These are phyloP conservation scores for Botrytis cinerea DNA, from an alignment of 2,329 filamentous ascomycete genomes.

Conservation along the genomic window DNA sequence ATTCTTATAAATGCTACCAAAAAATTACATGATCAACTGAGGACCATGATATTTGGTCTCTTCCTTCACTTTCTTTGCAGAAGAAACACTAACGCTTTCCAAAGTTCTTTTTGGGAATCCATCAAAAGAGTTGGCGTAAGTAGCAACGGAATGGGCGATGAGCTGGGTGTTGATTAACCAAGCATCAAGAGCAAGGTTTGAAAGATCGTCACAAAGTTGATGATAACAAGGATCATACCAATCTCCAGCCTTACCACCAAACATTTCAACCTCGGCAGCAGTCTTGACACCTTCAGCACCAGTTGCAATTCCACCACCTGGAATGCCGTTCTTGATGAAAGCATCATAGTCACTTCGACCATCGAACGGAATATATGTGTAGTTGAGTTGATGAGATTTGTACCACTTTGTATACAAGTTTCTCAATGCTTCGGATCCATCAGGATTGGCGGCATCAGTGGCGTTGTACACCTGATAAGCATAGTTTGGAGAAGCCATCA, in stretches of 20 bases:
- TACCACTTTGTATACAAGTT: slow-evolving; percentile 71
- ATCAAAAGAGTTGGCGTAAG: slow-evolving; percentile 65
- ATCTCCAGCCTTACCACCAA: slow-evolving; percentile 68
- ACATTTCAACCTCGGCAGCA: slow-evolving; percentile 61
- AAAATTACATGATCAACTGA: slow-evolving; percentile 50
- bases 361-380: slow-evolving; percentile 73
- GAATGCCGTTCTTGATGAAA: slow-evolving; percentile 73
- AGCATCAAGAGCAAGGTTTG: slow-evolving; percentile 59
- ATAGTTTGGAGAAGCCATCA: slow-evolving; percentile 67
- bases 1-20: neutral
- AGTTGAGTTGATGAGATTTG: slow-evolving; percentile 59
- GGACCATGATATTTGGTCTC: slow-evolving; percentile 50
- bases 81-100: slow-evolving; percentile 35
- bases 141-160: slow-evolving; percentile 73
- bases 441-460: slow-evolving; percentile 69
- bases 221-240: slow-evolving; percentile 64
- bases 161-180: slow-evolving; percentile 65
- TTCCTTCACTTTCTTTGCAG: slow-evolving; percentile 38
- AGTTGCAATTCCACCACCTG: slow-evolving; percentile 74
- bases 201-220: slow-evolving; percentile 60
- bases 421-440: slow-evolving; percentile 68
- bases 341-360: slow-evolving; percentile 79
- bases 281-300: slow-evolving; percentile 79
- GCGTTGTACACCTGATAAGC: slow-evolving; percentile 71
- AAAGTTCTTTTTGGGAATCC: slow-evolving; percentile 59